Base-by-base conservation (phyloP, 2,329 filamentous ascomycete genomes). In the Dryadomyces quercus-mongolicae region DNA sequence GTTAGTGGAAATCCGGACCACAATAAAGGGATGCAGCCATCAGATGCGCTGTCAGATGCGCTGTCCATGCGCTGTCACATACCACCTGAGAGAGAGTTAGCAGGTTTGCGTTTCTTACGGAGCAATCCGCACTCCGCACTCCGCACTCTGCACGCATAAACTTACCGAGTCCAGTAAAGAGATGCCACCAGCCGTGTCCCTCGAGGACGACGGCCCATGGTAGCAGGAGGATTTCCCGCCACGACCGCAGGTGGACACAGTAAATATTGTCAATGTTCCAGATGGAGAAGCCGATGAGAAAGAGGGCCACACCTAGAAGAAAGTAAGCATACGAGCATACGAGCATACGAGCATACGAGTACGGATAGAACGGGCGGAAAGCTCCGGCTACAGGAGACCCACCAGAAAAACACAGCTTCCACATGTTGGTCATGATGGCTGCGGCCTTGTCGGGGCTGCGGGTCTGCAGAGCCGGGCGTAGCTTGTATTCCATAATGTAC, bases 261-360 rank as follows among this genome's bases (percentile, higher is more conserved):
- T 83, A 87, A n/a, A 76, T 70, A 58, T 88, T 93, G 65, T 95
- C 88, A 52, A 94, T 63, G 53, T 78, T 84, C 89, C 88, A 94
- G 53, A 94, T 77, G 5, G 74, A 71, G 63, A 89, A 94, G 0
- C 87, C 88, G 0, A 80, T 76, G 15, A 93, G 66, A 66, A 94
- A 94, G 59, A 88, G 74, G 40, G 70, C 71, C 25, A 93, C 70
- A 0, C 87, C 87, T 74, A 5, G 4, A 22, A 22, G 49, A 31
- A 34, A 16, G 25, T 49, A 18, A n/a, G 15, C 20, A 51, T n/a
- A 36, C 22, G 22, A n/a, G n/a, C n/a, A n/a, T n/a, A n/a, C n/a
- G n/a, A n/a, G n/a, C n/a, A n/a, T n/a, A n/a, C n/a, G n/a, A n/a
- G n/a, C n/a, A n/a, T n/a, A n/a, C n/a, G 21, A 42, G 9, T 10